Conservation (phyloP, 1,284 basidiomycete genomes). For the Ceratobasidium sp. region DNA sequence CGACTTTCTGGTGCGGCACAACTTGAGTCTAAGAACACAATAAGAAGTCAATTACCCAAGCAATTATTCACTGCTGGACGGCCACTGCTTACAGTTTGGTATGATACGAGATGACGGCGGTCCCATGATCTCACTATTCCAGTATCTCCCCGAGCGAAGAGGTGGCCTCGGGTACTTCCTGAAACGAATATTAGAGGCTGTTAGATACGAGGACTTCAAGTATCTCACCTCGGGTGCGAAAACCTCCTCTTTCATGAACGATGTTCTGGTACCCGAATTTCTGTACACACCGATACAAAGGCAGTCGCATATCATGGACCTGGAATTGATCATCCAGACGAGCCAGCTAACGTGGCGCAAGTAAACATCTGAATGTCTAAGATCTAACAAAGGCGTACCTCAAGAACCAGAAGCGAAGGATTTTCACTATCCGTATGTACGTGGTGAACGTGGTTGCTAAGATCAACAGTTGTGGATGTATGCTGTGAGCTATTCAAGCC, state of each 20-base stretch:
- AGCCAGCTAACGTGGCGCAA: conserved; percentile 1
- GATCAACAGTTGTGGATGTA: conserved; percentile 16
- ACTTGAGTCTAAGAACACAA: neutral
- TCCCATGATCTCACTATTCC: conserved; percentile 37
- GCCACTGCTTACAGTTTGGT: conserved; percentile 18
- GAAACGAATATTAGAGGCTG: neutral
- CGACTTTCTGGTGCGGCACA: conserved; percentile 24
- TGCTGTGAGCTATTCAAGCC: neutral
- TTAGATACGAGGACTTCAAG: neutral
- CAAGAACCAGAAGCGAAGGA: conserved; percentile 8
- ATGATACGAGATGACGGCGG: conserved; percentile 12
- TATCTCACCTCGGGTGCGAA: conserved; percentile 23
- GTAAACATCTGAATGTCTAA: neutral
- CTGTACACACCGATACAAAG: conserved; percentile 32
- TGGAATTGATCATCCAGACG: conserved; percentile 39
- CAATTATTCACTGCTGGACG: neutral
- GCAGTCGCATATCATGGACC: conserved; percentile 32
- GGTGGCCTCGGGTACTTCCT: conserved; percentile 14
- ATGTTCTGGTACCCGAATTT: conserved; percentile 31
- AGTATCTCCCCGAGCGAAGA: conserved; percentile 28
- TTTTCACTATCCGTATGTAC: conserved; percentile 15
- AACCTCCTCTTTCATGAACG: conserved; percentile 19
- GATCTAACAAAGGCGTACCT: conserved; percentile 1
- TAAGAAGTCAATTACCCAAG: neutral
- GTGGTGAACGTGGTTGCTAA: conserved; percentile 33